Evolutionary conservation across 352 stramenopile genomes (phyloP).

Genomic region (Globisporangium solare): DNA sequence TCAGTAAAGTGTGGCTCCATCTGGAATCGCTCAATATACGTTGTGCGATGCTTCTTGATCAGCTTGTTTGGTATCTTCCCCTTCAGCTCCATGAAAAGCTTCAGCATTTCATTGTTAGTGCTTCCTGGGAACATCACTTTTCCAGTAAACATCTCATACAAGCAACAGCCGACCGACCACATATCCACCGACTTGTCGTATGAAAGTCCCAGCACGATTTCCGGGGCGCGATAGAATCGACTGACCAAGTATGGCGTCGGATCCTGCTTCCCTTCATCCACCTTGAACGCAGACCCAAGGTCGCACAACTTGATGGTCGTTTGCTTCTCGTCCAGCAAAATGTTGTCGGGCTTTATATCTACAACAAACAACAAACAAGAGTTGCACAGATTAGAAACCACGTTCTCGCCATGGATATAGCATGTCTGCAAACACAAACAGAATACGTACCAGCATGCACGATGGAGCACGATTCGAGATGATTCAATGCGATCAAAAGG

Average conservation of each 20-base stretch:
- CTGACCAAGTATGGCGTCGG: conserved; percentile 98
- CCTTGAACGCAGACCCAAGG: conserved; percentile 96
- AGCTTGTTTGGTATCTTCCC: conserved; percentile 83
- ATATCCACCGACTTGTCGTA: conserved; percentile 97
- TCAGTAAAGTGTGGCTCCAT: conserved; percentile 87
- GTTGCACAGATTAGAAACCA: conserved; percentile 6
- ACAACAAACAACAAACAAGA: conserved; percentile 9
- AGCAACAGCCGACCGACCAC: conserved; percentile 95
- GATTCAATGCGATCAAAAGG: conserved; percentile 70
- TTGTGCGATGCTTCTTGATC: conserved; percentile 75
- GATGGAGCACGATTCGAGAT: conserved; percentile 72
- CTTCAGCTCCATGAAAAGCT: conserved; percentile 96
- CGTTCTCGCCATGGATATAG: not conserved
- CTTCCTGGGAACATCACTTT: conserved; percentile 95
- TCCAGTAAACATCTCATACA: conserved; percentile 98
- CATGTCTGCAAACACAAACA: not conserved
- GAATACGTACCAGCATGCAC: conserved; percentile 87
- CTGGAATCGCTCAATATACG: conserved; percentile 76
- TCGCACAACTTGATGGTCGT: conserved; percentile 96
- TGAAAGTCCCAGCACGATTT: conserved; percentile 87
- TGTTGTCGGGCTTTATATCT: conserved; percentile 99
- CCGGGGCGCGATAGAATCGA: conserved; percentile 97
- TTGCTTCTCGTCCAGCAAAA: conserved; percentile 95
- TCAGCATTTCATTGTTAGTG: conserved; percentile 98
- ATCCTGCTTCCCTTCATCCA: conserved; percentile 88